Base-by-base conservation (phyloP, 1,284 basidiomycete genomes). In the Ustilago esculenta region DNA sequence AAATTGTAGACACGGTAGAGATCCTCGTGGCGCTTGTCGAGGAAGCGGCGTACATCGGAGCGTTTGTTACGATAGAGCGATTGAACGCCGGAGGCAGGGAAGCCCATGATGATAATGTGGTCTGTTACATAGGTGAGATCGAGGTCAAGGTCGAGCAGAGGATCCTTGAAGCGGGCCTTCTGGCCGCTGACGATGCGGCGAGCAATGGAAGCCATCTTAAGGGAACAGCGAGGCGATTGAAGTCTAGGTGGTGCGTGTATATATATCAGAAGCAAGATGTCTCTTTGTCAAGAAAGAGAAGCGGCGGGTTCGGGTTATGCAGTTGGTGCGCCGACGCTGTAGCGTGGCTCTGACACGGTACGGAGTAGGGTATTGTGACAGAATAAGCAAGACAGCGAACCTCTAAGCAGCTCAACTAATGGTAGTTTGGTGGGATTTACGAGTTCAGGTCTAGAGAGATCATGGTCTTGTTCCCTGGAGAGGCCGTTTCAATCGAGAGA, bases 1-100 rank as follows among this genome's bases (percentile, higher is more conserved):
- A 94, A 88, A 82, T 95, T 95, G 86, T 92, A 94, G 27, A 90
- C 86, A 87, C 91, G 90, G 79, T 88, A 94, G 72, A 90, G 88
- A 73, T 88, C 86, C 6, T 88, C 87, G 70, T 92, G 90, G 37
- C 88, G 85, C 46, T 87, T 84, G 39, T 90, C 87, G 20, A 94
- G 85, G 81, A 94, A 94, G 47, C 85, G 86, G 69, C 89, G 87
- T 0, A 90, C 90, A 74, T 93, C 90, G 24, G 89, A 87, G 42
- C 90, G 85, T 32, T 86, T 86, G 79, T 95, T 95, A 44, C 92
- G 87, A 76, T 94, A 95, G 33, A 91, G 81, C 0, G 89, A 87
- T 72, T 92, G 90, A 2, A 94, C 77, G 2, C 92, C 92, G 0
- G 85, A 84, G 0, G 92, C 91, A 0, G 92, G 92, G 80, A 90